These are phyloP conservation scores for Ganoderma meredithae DNA, from an alignment of 1,284 basidiomycete species.

Conservation along the genomic window DNA sequence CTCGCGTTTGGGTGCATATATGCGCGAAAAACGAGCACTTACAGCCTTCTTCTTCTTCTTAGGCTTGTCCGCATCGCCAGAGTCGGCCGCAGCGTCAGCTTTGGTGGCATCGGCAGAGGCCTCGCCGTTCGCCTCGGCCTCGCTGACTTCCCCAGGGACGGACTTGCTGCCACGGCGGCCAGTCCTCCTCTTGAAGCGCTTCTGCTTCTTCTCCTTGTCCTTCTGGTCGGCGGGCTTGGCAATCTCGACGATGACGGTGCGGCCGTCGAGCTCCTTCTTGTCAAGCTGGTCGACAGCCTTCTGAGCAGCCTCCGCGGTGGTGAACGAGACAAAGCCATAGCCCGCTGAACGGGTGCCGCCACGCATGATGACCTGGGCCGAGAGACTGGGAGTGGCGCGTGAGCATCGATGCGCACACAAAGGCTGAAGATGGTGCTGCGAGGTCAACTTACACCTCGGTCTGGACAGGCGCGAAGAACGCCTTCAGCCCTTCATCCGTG, in stretches of 20 bases:
- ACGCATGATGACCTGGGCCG: slow-evolving; percentile 81
- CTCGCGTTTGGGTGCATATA: slow-evolving; percentile 20
- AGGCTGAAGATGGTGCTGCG: slow-evolving; percentile 41
- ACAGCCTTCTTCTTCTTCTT: slow-evolving; percentile 81
- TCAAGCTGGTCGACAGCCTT: slow-evolving; percentile 87
- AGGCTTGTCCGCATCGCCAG: slow-evolving; percentile 69
- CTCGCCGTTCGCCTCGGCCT: slow-evolving; percentile 86
- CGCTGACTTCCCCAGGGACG: slow-evolving; percentile 84
- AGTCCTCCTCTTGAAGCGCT: slow-evolving; percentile 76
- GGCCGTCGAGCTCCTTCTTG: slow-evolving; percentile 88
- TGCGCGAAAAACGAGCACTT: slow-evolving; percentile 21
- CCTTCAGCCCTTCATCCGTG: slow-evolving; percentile 89
- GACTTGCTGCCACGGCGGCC: slow-evolving; percentile 84
- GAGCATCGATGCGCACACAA: slow-evolving; percentile 22
- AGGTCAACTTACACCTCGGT: slow-evolving; percentile 76
- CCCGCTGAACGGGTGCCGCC: slow-evolving; percentile 80
- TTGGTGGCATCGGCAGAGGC: slow-evolving; percentile 52
- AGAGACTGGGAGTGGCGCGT: slow-evolving; percentile 35
- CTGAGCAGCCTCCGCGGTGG: slow-evolving; percentile 82
- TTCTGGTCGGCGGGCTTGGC: slow-evolving; percentile 90
- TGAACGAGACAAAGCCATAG: slow-evolving; percentile 91
- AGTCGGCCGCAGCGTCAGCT: slow-evolving; percentile 51
- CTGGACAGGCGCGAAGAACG: slow-evolving; percentile 85
- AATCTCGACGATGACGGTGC: slow-evolving; percentile 86
- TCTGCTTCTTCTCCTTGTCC: slow-evolving; percentile 82